These are phyloP conservation scores for Herpetomonas samuelpessoai DNA, from an alignment of 208 protist species.

Conservation along the genomic window DNA sequence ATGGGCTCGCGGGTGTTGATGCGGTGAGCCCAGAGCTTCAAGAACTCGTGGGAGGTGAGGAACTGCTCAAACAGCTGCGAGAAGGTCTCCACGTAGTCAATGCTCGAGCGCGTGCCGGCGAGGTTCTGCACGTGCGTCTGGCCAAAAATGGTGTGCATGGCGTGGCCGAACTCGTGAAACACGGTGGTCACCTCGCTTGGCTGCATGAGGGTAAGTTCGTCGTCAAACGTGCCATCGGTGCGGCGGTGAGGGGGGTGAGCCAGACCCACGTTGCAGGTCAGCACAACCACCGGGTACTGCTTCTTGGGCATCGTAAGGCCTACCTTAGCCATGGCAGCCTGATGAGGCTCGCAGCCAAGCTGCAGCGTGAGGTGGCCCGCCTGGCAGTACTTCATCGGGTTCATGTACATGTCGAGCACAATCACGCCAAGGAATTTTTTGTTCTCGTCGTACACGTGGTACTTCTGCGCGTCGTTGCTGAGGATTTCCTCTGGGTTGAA, in stretches of 20 bases:
- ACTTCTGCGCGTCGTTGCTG: slow-evolving; percentile 84
- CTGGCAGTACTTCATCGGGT: slow-evolving; percentile 86
- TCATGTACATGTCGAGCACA: slow-evolving; percentile 90
- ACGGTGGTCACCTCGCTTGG: slow-evolving; percentile 89
- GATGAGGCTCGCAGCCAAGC: slow-evolving; percentile 81
- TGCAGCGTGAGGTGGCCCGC: slow-evolving; percentile 90
- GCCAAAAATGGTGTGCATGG: slow-evolving; percentile 93
- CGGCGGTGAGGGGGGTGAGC: slow-evolving; percentile 27
- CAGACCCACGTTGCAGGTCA: slow-evolving; percentile 87
- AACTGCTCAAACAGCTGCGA: slow-evolving; percentile 94
- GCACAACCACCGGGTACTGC: slow-evolving; percentile 89
- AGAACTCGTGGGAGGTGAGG: slow-evolving; percentile 86
- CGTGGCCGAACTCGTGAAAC: slow-evolving; percentile 95
- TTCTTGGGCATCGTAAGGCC: slow-evolving; percentile 76
- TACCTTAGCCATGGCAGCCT: slow-evolving; percentile 65
- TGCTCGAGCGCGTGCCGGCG: slow-evolving; percentile 87
- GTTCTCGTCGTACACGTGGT: slow-evolving; percentile 82
- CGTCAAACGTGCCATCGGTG: slow-evolving; percentile 67
- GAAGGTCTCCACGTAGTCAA: slow-evolving; percentile 94
- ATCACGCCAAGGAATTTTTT: slow-evolving; percentile 86
- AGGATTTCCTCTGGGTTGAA: slow-evolving; percentile 79
- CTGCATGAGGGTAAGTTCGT: slow-evolving; percentile 83
- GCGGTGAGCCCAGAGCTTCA: slow-evolving; percentile 87
- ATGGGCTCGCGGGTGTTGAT: slow-evolving; percentile 87
- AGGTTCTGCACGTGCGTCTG: slow-evolving; percentile 92